Base-by-base conservation (phyloP, 1,284 basidiomycete genomes). In the Trichosporon coremiiforme region DNA sequence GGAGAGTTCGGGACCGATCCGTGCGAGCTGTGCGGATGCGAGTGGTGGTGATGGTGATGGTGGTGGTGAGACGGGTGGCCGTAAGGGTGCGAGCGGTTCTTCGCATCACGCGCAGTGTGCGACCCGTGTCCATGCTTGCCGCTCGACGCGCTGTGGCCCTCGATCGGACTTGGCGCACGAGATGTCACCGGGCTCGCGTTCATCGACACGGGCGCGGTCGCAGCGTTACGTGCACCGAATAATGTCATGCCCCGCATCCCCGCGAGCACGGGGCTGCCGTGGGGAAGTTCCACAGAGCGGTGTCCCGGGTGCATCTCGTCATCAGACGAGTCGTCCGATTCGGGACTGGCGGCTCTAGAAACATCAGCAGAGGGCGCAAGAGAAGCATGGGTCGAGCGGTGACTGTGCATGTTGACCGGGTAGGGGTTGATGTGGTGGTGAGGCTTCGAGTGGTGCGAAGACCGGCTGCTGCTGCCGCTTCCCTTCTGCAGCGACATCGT, bases 261-360 rank as follows among this genome's bases (percentile, higher is more conserved):
- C 0, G 90, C 91, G 20, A 95, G 87, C 83, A 94, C 94, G 0
- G 94, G 93, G 73, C 70, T 71, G 17, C 68, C 66, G 15, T 69
- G 65, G 1, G 66, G 29, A 31, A 67, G 67, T 47, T 73, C 67
- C 47, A 47, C 25, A 33, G 64, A 64, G 41, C 55, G 68, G 31
- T 75, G 69, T 17, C 66, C 55, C 25, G 38, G 22, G 50, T 60
- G 65, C 47, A 66, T 62, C 15, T 83, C 82, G 53, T 83, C 80
- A 66, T 84, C 84, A 8, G 79, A 80, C 36, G 79, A 80, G 53
- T 83, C 80, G 53, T 77, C 79, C 22, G 80, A 81, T 4, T 73
- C 74, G 0, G 83, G 83, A 41, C 78, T 80, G 4, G 79, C 76
- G 0, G 78, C 77, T 31, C 78, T 75, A 1, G 84, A 85, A 4